Percentiles rank a stretch among this genome's conserved stretches.
These are phyloP conservation scores for Fusarium sp. DNA, from an alignment of 2,329 filamentous ascomycete species.

Conservation along the genomic window DNA sequence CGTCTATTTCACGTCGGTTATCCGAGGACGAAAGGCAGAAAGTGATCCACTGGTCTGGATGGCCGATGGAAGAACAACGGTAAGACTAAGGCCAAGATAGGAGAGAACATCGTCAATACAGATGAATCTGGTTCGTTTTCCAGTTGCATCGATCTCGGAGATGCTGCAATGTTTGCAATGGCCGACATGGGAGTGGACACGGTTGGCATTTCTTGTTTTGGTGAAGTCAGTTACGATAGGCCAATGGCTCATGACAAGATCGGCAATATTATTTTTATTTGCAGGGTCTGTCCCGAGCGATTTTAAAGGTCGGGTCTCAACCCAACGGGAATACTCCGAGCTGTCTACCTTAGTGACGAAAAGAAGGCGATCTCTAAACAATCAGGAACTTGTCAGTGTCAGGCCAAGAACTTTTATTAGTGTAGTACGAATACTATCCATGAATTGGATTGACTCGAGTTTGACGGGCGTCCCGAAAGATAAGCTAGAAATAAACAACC, in stretches of 20 bases:
- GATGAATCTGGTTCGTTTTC: constrained; percentile 31
- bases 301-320: constrained; percentile 24
- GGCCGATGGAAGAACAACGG: constrained; percentile 1
- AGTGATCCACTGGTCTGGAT: background rate
- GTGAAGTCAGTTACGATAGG: constrained; percentile 37
- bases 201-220: constrained; percentile 7
- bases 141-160: constrained; percentile 10
- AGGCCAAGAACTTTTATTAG: constrained; percentile 2
- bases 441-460: constrained; percentile 28
- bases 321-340: background rate
- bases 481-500: constrained; percentile 32
- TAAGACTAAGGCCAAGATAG: constrained; percentile 4
- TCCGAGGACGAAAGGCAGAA: constrained; percentile 26
- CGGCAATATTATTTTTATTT: constrained; percentile 31
- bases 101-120: constrained; percentile 5
- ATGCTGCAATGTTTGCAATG: constrained; percentile 33
- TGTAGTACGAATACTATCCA: background rate
- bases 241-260: constrained; percentile 40
- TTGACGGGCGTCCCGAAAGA: constrained; percentile 39
- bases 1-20: constrained; percentile 32
- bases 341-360: background rate
- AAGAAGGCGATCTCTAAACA: background rate
- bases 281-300: constrained; percentile 33
- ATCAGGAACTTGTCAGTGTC: constrained; percentile 1
- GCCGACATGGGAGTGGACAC: constrained; percentile 33